Conservation (phyloP, 257 asterid genomes). For the Lycium barbarum region DNA sequence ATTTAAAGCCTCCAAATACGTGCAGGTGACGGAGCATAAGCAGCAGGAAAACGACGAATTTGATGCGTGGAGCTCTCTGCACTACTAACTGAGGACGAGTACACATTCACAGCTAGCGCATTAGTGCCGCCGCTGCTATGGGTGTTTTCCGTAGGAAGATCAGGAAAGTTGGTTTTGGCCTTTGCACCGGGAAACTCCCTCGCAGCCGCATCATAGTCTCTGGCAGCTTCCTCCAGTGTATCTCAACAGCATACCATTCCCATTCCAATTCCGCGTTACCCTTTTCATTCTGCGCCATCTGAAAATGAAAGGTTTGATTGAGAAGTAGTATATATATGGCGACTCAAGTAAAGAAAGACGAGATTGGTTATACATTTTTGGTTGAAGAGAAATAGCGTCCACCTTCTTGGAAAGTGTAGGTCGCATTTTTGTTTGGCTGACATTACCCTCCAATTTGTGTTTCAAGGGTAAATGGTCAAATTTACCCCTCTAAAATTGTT, state of each 20-base stretch:
- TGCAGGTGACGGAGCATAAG: not conserved
- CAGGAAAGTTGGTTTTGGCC: constrained; percentile 44
- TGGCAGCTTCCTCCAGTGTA: constrained; percentile 47
- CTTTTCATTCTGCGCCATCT: constrained; percentile 35
- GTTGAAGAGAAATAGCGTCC: too few relatives aligned
- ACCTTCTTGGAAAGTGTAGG: too few relatives aligned
- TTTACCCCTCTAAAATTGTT: too few relatives aligned
- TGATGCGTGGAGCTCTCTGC: not conserved
- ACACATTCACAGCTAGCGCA: constrained; percentile 21
- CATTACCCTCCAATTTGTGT: too few relatives aligned
- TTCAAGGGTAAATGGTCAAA: too few relatives aligned
- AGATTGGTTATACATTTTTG: too few relatives aligned
- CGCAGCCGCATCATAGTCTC: constrained; percentile 42
- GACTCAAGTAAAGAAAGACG: not conserved
- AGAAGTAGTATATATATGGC: not conserved
- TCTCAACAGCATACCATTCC: constrained; percentile 43
- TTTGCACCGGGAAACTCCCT: constrained; percentile 37
- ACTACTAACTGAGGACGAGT: constrained; percentile 33
- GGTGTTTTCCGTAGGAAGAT: not conserved
- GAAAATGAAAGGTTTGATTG: not conserved
- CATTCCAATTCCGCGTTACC: constrained; percentile 34
- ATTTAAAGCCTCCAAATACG: not conserved
- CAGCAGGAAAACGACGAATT: too few relatives aligned
- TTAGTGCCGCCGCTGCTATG: not conserved
- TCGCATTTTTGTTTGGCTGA: too few relatives aligned